Evolutionary conservation across 495 filamentous ascomycete genomes (phyloP), one percentile per base, ranked within the genome.

Genomic region (Aspergillus saccharolyticus): DNA sequence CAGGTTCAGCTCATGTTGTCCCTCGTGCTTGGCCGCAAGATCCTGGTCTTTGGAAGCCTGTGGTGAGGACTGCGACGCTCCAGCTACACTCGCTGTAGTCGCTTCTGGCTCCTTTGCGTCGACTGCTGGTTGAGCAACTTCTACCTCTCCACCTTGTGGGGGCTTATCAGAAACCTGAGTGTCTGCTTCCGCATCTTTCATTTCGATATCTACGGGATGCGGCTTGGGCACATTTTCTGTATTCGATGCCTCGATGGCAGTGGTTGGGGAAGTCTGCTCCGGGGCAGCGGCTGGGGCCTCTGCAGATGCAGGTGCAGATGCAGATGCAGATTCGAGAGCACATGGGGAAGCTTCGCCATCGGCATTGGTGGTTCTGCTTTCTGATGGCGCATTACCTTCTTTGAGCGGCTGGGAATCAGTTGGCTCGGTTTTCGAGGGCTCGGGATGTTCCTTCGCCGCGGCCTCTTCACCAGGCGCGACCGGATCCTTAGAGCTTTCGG

Each of bases 211-310:
- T 22, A 50, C 53, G 2, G 61, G 14, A 19, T 14, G 51, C n/a
- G 48, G 14, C 14, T 51, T 53, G 14, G 17, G 15, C 16, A 42
- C 8, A 42, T 17, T 39, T n/a, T 60, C 50, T 71, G 74, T 58
- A 79, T 82, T 67, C 73, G 61, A 42, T 39, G 60, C 60, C 52
- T 53, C 78, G 57, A 81, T 77, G 53, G 57, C 39, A 21, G 44
- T 49, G 10, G 58, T 14, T 5, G 60, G 53, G 39, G 57, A 17
- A 28, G 66, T 60, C 49, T 66, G 60, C 55, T 28, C 49, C 47
- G 49, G 25, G n/a, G 30, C 30, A 18, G 49, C 43, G n/a, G 20
- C 30, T 10, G 24, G 4, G 19, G 48, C 19, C 20, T 49, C 51
- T 21, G 52, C 2, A 55, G 52, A 21, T 44, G 48, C 20, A 21